Evolutionary conservation across 441 rosid genomes (phyloP).

Genomic region (Biscutella auriculata): DNA sequence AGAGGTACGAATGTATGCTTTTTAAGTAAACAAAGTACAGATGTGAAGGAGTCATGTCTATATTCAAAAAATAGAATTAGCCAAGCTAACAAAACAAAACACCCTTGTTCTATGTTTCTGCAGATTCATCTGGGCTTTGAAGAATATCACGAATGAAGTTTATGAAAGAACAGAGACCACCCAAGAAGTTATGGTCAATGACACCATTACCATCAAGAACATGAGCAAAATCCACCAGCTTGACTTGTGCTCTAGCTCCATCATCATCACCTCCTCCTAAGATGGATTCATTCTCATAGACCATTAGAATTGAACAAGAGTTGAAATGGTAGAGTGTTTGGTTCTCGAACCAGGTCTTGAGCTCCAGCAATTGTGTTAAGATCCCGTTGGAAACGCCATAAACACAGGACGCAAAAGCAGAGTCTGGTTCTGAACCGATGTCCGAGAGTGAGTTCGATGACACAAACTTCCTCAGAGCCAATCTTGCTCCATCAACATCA

Average conservation of each 20-base stretch:
- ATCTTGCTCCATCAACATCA: slow-evolving; percentile 36
- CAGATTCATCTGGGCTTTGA: slow-evolving; percentile 31
- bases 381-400: slow-evolving; percentile 65
- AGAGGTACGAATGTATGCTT: slow-evolving; percentile 9
- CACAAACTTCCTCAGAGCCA: slow-evolving; percentile 63
- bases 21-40: slow-evolving; percentile 10
- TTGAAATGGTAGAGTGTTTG: slow-evolving; percentile 80
- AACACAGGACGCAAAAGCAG: slow-evolving; percentile 40
- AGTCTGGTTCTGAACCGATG: slow-evolving; percentile 34
- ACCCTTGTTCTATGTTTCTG: slow-evolving; percentile 12
- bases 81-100: not conserved
- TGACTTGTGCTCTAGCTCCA: slow-evolving; percentile 34
- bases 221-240: slow-evolving; percentile 94
- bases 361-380: slow-evolving; percentile 60
- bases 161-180: slow-evolving; percentile 87
- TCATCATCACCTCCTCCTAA: slow-evolving; percentile 19
- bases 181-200: slow-evolving; percentile 91
- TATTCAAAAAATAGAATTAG: slow-evolving; percentile 14
- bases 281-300: slow-evolving; percentile 46
- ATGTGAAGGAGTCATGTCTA: slow-evolving; percentile 8
- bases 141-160: slow-evolving; percentile 67
- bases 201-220: slow-evolving; percentile 70
- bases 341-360: slow-evolving; percentile 87
- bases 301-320: slow-evolving; percentile 73
- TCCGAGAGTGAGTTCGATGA: slow-evolving; percentile 40